These are phyloP conservation scores for Friedmanniomyces simplex DNA, from an alignment of 495 filamentous ascomycete species.

Conservation along the genomic window DNA sequence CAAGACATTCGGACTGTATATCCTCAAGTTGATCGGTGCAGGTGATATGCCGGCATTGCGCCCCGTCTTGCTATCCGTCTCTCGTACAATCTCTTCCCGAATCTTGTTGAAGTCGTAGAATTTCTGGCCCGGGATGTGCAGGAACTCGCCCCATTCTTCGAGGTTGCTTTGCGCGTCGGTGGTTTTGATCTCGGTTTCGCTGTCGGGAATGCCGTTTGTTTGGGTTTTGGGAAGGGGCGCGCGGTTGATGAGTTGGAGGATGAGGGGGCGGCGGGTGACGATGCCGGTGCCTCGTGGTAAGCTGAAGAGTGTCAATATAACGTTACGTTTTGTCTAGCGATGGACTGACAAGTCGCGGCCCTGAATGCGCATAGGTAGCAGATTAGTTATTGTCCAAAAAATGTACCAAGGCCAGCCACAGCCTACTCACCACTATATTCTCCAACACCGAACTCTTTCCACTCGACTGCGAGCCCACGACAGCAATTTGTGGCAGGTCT, in stretches of 20 bases:
- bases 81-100: conserved; percentile 90
- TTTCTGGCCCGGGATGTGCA: conserved; percentile 96
- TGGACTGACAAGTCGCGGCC: neutral
- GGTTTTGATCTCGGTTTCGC: conserved; percentile 40
- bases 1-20: conserved; percentile 96
- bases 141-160: conserved; percentile 98
- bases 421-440: conserved; percentile 67
- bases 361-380: conserved; percentile 1
- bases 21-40: conserved; percentile 89
- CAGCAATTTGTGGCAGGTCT: conserved; percentile 96
- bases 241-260: conserved; percentile 96
- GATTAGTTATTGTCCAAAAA: conserved; percentile 53
- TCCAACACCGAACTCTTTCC: conserved; percentile 99
- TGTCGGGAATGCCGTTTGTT: conserved; percentile 64
- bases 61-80: conserved; percentile 94
- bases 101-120: conserved; percentile 99
- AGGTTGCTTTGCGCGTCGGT: conserved; percentile 77
- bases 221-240: conserved; percentile 42
- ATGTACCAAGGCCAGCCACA: conserved; percentile 1
- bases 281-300: conserved; percentile 97
- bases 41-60: conserved; percentile 94
- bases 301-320: conserved; percentile 37
- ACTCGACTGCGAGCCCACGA: conserved; percentile 97
- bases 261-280: conserved; percentile 88
- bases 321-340: no score